Conservation (phyloP, 2,329 filamentous ascomycete genomes). For the Fusarium austroafricanum region DNA sequence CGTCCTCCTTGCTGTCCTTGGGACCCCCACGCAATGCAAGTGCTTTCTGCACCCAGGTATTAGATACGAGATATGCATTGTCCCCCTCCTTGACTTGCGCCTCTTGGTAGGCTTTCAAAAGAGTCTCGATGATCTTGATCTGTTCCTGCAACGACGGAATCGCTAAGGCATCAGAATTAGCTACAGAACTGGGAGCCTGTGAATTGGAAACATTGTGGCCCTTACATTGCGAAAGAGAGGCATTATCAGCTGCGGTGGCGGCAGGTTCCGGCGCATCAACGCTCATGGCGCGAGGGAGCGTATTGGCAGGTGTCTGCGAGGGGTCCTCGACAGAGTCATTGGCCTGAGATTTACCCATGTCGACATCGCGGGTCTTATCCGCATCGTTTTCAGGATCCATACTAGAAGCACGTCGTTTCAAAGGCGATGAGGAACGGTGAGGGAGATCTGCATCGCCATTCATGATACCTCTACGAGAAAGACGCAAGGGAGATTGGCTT, state of each 20-base stretch:
- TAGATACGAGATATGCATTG: conserved; percentile 81
- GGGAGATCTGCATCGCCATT: conserved; percentile 68
- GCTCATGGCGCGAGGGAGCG: conserved; percentile 56
- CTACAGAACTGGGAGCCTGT: neutral
- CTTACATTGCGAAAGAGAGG: conserved; percentile 47
- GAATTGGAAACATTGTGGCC: neutral
- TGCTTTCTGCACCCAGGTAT: conserved; percentile 81
- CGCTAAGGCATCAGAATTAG: conserved; percentile 41
- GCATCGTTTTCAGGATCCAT: conserved; percentile 65
- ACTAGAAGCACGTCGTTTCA: conserved; percentile 72
- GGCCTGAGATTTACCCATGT: conserved; percentile 54
- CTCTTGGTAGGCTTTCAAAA: conserved; percentile 66
- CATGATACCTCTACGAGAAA: conserved; percentile 67
- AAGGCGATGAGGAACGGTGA: conserved; percentile 71
- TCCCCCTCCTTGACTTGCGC: conserved; percentile 74
- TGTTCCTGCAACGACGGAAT: conserved; percentile 65
- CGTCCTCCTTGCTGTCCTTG: conserved; percentile 67
- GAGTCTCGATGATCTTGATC: conserved; percentile 75
- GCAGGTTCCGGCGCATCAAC: conserved; percentile 52
- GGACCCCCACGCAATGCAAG: conserved; percentile 72
- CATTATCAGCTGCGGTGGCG: conserved; percentile 31
- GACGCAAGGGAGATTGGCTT: conserved; percentile 65
- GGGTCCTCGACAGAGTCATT: conserved; percentile 28
- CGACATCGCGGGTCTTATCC: conserved; percentile 58
- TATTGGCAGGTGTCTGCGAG: conserved; percentile 27